Percentiles rank a stretch among this genome's conserved stretches.
Conservation (phyloP, 2,329 filamentous ascomycete genomes). For the Kalaharituber pfeilii region DNA sequence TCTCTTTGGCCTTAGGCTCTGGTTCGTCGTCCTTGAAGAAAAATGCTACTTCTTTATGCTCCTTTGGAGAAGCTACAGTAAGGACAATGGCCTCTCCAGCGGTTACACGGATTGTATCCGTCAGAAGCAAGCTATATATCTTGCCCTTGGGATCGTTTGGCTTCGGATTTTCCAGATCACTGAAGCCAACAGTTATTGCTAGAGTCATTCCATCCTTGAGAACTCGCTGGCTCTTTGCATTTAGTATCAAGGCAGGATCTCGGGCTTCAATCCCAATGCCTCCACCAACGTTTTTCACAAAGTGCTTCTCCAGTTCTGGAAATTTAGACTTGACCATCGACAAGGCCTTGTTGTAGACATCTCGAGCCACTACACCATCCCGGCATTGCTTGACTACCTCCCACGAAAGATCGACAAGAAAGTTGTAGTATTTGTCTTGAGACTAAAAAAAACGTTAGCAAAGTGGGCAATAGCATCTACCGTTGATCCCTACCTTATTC, state of each 20-base stretch:
- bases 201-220: slow-evolving; percentile 97
- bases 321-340: slow-evolving; percentile 71
- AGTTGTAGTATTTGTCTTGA: slow-evolving; percentile 86
- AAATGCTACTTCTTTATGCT: slow-evolving; percentile 88
- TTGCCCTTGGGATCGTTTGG: slow-evolving; percentile 82
- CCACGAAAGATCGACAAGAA: slow-evolving; percentile 69
- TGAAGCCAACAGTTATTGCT: slow-evolving; percentile 74
- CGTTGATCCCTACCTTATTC: slow-evolving; percentile 43
- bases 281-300: slow-evolving; percentile 78
- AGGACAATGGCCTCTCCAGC: slow-evolving; percentile 55
- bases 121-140: slow-evolving; percentile 73
- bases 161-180: slow-evolving; percentile 70
- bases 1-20: slow-evolving; percentile 72
- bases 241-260: slow-evolving; percentile 67
- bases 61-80: slow-evolving; percentile 78
- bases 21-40: slow-evolving; percentile 97
- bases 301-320: slow-evolving; percentile 87
- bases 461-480: background rate
- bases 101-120: slow-evolving; percentile 82
- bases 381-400: slow-evolving; percentile 78
- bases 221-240: slow-evolving; percentile 63
- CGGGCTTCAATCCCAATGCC: slow-evolving; percentile 85
- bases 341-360: slow-evolving; percentile 79
- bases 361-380: slow-evolving; percentile 71
- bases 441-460: slow-evolving; percentile 28